phyloP scores from a whole-genome alignment of 306 rosid species.

The Cicer bijugum region DNA sequence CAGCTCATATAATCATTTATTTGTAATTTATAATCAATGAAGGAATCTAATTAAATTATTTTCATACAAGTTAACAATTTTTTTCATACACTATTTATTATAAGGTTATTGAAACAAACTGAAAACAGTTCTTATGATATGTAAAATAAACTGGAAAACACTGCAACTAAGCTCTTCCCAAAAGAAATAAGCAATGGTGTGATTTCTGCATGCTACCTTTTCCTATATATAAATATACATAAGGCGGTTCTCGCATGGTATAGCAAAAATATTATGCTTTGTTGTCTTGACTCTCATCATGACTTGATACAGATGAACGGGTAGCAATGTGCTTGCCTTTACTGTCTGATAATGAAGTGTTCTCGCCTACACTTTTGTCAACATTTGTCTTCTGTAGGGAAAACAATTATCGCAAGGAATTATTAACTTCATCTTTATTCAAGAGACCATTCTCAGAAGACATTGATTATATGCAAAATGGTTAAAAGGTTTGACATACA shows the following conservation, averaged over 20 bases:
- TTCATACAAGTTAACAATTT: no score
- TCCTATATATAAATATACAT: conserved; percentile 44
- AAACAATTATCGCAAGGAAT: conserved; percentile 1
- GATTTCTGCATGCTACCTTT: conserved; percentile 29
- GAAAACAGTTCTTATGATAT: no score
- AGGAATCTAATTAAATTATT: no score
- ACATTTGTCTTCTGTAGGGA: conserved; percentile 48
- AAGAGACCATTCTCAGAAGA: background rate
- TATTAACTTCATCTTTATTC: conserved; percentile 29
- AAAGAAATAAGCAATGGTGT: conserved; percentile 30
- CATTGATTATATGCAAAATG: background rate
- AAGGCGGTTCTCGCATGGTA: conserved; percentile 31
- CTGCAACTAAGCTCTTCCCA: no score
- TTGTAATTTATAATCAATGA: no score
- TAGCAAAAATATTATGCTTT: conserved; percentile 27
- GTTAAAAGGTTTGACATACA: background rate
- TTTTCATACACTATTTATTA: no score
- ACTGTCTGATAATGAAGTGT: conserved; percentile 47
- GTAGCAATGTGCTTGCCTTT: conserved; percentile 58
- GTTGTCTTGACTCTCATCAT: conserved; percentile 34
- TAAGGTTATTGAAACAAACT: no score
- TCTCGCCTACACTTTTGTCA: conserved; percentile 41
- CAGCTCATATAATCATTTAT: no score
- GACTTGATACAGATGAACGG: conserved; percentile 44
- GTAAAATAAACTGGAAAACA: no score